Percentiles rank a stretch among this genome's conserved stretches.
Evolutionary conservation across 768 basidiomycete species (phyloP).

Genomic region (Kwoniella newhampshirensis): DNA sequence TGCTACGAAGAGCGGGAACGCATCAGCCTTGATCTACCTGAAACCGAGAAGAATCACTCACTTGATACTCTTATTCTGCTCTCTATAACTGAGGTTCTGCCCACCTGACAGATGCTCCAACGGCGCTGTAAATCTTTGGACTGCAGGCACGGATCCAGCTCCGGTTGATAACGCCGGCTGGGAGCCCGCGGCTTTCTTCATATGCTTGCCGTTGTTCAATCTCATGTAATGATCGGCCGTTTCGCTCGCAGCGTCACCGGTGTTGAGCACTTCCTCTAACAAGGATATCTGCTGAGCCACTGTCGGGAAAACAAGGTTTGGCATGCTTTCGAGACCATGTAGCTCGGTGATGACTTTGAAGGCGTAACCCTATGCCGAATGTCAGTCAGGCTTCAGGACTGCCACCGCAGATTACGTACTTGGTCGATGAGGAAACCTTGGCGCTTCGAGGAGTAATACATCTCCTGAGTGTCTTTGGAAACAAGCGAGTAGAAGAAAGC

Average conservation of each 20-base stretch:
- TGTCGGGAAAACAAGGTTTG: conserved; percentile 87
- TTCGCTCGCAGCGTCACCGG: conserved; percentile 70
- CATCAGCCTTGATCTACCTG: neutral
- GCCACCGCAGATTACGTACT: conserved; percentile 34
- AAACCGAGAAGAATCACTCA: conserved; percentile 28
- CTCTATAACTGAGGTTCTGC: conserved; percentile 53
- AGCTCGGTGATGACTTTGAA: conserved; percentile 99
- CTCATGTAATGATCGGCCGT: conserved; percentile 46
- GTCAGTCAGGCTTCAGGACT: neutral
- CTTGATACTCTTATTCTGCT: conserved; percentile 53
- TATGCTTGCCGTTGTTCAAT: conserved; percentile 41
- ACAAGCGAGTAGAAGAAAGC: conserved; percentile 99
- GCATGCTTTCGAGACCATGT: conserved; percentile 81
- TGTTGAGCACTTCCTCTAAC: conserved; percentile 84
- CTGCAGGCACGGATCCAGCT: conserved; percentile 27
- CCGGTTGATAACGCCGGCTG: conserved; percentile 16
- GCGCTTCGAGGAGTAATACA: conserved; percentile 98
- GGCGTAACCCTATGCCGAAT: conserved; percentile 67
- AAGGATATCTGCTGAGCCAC: conserved; percentile 94
- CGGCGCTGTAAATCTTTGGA: conserved; percentile 48
- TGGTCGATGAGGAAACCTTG: conserved; percentile 99
- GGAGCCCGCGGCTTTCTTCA: conserved; percentile 19
- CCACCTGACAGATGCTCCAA: conserved; percentile 52
- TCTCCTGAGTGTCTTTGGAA: conserved; percentile 98
- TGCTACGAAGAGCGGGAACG: conserved; percentile 23